These are phyloP conservation scores for Vigna nakashimae DNA, from an alignment of 306 rosid genomes.

Conservation along the genomic window DNA sequence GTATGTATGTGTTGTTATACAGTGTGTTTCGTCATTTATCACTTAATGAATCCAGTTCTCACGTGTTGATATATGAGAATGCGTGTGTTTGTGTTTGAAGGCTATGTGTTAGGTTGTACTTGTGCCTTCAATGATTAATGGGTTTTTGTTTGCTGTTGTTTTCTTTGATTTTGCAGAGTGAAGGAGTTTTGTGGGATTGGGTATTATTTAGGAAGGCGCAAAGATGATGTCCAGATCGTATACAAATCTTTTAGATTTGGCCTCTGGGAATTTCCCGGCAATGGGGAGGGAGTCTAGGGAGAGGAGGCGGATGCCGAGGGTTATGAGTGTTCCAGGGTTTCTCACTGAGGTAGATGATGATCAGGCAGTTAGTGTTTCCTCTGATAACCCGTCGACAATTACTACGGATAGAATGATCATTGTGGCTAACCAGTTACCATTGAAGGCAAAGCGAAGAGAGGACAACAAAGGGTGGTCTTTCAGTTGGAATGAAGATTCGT, in stretches of 20 bases:
- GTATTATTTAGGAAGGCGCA: conserved; percentile 37
- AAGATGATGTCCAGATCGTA: conserved; percentile 83
- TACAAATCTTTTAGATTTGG: conserved; percentile 82
- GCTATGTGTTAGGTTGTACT: conserved; percentile 39
- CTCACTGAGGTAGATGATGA: conserved; percentile 72
- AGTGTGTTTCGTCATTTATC: conserved; percentile 41
- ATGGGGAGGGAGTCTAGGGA: conserved; percentile 58
- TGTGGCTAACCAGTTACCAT: conserved; percentile 84
- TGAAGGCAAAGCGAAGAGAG: conserved; percentile 68
- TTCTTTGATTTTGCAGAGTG: conserved; percentile 43
- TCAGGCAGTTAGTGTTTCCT: conserved; percentile 65
- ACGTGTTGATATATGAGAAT: conserved; percentile 25
- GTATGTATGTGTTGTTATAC: neutral
- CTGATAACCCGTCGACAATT: conserved; percentile 69
- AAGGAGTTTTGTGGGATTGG: conserved; percentile 45
- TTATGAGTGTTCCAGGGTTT: conserved; percentile 71
- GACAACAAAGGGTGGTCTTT: conserved; percentile 74
- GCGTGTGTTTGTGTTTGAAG: conserved; percentile 2
- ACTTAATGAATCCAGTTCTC: conserved; percentile 30
- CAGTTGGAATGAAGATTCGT: conserved; percentile 82
- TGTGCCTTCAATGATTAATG: conserved; percentile 19
- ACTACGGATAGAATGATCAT: conserved; percentile 70
- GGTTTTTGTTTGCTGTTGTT: conserved; percentile 12
- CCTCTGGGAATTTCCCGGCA: conserved; percentile 77
- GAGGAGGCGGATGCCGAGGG: conserved; percentile 66